Conservation (phyloP, 2,329 filamentous ascomycete species). For the Talaromyces sp. region DNA sequence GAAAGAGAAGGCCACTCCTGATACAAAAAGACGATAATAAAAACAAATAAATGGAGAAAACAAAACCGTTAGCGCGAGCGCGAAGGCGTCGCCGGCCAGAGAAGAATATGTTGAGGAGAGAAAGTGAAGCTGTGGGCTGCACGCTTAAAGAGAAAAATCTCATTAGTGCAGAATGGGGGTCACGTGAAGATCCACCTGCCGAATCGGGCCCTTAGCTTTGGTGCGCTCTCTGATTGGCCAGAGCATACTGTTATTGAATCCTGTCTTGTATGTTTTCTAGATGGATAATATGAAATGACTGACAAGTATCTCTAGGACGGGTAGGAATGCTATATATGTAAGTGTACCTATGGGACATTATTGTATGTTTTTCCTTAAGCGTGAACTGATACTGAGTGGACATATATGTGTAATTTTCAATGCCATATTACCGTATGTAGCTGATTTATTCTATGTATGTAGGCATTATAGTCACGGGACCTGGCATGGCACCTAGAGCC, state of each 20-base stretch:
- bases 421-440: no score
- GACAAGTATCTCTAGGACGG: background rate
- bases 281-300: background rate
- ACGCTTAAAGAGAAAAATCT: constrained; percentile 3
- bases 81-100: background rate
- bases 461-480: no score
- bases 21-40: background rate
- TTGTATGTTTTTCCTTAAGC: no score
- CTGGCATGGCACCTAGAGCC: no score
- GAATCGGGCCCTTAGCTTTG: background rate
- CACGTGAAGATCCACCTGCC: background rate
- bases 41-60: background rate
- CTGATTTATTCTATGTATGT: no score
- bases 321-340: no score
- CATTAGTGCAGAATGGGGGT: background rate
- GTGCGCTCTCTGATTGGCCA: background rate
- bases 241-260: background rate
- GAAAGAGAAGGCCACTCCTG: background rate
- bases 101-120: background rate
- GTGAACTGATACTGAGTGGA: no score
- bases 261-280: background rate
- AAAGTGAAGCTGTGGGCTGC: background rate
- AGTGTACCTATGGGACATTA: no score
- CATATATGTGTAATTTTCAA: no score
- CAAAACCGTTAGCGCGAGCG: background rate